These are phyloP conservation scores for Breynia disticha DNA, from an alignment of 441 rosid species.

Conservation along the genomic window DNA sequence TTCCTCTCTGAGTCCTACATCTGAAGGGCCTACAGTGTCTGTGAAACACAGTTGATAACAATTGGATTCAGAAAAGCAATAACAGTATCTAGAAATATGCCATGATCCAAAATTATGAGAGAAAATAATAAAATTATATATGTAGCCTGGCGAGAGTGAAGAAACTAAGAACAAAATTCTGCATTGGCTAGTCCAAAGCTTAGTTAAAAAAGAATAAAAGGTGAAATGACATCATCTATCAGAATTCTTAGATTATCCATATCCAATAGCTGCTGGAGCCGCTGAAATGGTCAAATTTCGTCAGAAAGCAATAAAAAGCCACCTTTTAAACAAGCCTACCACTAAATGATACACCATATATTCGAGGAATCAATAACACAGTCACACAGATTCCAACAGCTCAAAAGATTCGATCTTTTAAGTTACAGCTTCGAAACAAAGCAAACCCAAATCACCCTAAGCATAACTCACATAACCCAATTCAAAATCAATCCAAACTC, in stretches of 20 bases:
- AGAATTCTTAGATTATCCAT: not conserved
- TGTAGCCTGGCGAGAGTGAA: not conserved
- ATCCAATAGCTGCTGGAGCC: too few species aligned
- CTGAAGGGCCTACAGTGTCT: slow-evolving; percentile 65
- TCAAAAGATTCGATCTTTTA: not conserved
- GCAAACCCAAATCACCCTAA: slow-evolving; percentile 11
- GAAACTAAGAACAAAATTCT: not conserved
- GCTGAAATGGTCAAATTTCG: too few species aligned
- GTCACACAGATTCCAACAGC: not conserved
- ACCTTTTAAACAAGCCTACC: too few species aligned
- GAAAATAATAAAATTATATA: not conserved
- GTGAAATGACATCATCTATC: not conserved
- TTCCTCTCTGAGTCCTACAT: slow-evolving; percentile 70
- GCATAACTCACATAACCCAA: slow-evolving; percentile 14
- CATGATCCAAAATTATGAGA: not conserved
- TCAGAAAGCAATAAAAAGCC: too few species aligned
- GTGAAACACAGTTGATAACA: not conserved
- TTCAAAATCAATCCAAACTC: slow-evolving; percentile 10
- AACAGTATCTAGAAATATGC: not conserved
- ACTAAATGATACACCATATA: not conserved
- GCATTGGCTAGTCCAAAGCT: not conserved
- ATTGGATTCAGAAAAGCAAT: not conserved
- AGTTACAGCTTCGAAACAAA: slow-evolving; percentile 4
- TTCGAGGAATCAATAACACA: not conserved
- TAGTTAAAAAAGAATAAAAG: not conserved